Evolutionary conservation across 179 eudicot genomes (phyloP), one percentile per base, ranked within the genome.

Genomic region (Dionaea muscipula): DNA sequence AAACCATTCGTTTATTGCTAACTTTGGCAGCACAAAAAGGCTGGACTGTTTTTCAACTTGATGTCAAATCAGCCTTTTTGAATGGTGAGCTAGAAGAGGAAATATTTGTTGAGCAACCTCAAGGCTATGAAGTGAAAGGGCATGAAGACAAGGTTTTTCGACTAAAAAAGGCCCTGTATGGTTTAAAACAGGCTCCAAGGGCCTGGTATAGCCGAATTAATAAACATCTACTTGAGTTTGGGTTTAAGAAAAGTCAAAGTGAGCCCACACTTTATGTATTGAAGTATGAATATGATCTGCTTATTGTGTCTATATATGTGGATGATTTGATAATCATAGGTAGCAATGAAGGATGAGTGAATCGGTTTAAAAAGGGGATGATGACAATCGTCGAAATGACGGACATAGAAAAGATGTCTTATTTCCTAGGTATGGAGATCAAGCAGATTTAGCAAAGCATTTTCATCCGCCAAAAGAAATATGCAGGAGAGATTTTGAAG

Each of bases 241-340:
- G 57, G 0, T 53, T 53, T 22, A 11, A 2, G 15, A 53, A 33
- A 18, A 24, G 59, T 47, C 10, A 37, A 2, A 9, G 27, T 37
- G 47, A 55, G 28, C 17, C 26, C 1, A 55, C 59, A 3, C 47
- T 55, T 2, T 55, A 55, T 39, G 15, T 55, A 1, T 5, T 14
- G 28, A 55, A 27, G 1, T 31, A 17, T 7, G 50, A 35, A 16
- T 2, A 3, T 17, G 15, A 46, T 33, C 3, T 26, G 7, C 26
- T 58, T 3, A 45, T 58, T 12, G 39, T 58, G 1, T 26, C 53
- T 4, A 1, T 58, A 2, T 58, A 47, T 47, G 53, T 58, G 1
- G 62, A 58, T 53, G 53, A 58, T 16, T 28, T 58, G 1, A 4
- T 58, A 3, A n/a, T 58, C 2, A 46, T 53, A 45, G 45, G 62